Conservation (phyloP, 768 basidiomycete species). For the Terana coerulea region DNA sequence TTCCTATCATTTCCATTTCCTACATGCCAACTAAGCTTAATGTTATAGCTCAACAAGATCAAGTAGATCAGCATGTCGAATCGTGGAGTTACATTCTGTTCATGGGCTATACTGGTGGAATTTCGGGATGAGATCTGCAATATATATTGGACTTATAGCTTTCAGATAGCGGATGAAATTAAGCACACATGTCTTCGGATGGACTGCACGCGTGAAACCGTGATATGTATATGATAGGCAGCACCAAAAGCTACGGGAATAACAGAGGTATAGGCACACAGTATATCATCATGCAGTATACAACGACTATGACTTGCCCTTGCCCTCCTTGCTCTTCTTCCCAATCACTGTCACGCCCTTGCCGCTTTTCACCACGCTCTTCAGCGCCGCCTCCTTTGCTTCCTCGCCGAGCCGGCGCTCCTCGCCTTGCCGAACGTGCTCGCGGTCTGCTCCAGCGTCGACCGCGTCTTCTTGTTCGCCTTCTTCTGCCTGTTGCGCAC, state of each 20-base stretch:
- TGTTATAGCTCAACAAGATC: constrained; percentile 33
- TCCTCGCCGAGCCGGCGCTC: constrained; percentile 55
- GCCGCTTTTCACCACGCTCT: constrained; percentile 78
- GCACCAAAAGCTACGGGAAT: too few species aligned
- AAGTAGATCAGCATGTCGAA: constrained; percentile 25
- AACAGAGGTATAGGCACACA: too few species aligned
- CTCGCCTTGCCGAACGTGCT: constrained; percentile 59
- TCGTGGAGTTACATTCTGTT: too few species aligned
- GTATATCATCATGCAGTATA: too few species aligned
- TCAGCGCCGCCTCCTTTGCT: constrained; percentile 83
- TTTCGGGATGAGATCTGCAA: too few species aligned
- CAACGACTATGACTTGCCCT: not conserved
- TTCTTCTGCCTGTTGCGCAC: constrained; percentile 68
- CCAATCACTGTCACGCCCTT: constrained; percentile 88
- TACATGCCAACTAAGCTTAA: constrained; percentile 7
- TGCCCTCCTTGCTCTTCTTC: constrained; percentile 43
- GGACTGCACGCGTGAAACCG: too few species aligned
- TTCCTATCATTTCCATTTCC: not conserved
- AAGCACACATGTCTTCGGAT: too few species aligned
- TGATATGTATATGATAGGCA: too few species aligned
- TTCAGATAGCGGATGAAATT: too few species aligned
- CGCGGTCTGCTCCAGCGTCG: constrained; percentile 58
- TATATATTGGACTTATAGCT: too few species aligned
- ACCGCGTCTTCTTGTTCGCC: constrained; percentile 62
- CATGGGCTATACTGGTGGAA: too few species aligned